Evolutionary conservation across 345 rosid genomes (phyloP), one percentile per base, ranked within the genome.

Genomic region (Eucalyptus decipiens): DNA sequence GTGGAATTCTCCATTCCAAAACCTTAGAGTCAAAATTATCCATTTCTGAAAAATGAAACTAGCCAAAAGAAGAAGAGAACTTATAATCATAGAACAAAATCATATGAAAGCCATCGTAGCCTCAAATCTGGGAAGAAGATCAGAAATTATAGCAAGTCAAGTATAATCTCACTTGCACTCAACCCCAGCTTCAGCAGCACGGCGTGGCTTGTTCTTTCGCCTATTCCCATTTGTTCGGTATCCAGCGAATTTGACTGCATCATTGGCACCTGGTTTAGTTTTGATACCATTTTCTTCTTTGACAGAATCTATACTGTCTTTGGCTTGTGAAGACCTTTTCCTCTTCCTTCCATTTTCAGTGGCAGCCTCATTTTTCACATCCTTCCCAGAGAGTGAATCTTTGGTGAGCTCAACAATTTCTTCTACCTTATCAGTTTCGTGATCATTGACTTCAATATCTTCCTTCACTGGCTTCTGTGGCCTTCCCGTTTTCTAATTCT

Each of bases 161-260:
- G 89, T 42, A 37, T 72, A 90, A 60, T 88, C 69, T 93, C 94
- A 94, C 87, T 92, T 91, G 95, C 96, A 95, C 86, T 94, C 95
- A 30, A 95, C 95, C 9, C 95, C 96, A 88, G 94, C 97, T 93
- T 95, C 98, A 83, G 97, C 98, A 89, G 98, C 97, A 47, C 97
- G 90, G 49, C 96, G 93, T 13, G 97, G 97, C 91, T 93, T 96
- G 93, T 90, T 96, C 93, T 96, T 96, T 90, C 97, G 92, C 89
- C 97, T 89, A 87, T 95, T 96, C 83, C 96, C 94, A 67, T 88
- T 94, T 60, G 92, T 94, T 88, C 96, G 90, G 91, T 90, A 95
- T 37, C 98, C 97, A 89, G 76, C 91, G 65, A 92, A 89, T 86
- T 93, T 94, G 42, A 83, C 88, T 11, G 93, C 87, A 50, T 94